Evolutionary conservation across 306 rosid genomes (phyloP).

Genomic region (Arachis hypogaea): DNA sequence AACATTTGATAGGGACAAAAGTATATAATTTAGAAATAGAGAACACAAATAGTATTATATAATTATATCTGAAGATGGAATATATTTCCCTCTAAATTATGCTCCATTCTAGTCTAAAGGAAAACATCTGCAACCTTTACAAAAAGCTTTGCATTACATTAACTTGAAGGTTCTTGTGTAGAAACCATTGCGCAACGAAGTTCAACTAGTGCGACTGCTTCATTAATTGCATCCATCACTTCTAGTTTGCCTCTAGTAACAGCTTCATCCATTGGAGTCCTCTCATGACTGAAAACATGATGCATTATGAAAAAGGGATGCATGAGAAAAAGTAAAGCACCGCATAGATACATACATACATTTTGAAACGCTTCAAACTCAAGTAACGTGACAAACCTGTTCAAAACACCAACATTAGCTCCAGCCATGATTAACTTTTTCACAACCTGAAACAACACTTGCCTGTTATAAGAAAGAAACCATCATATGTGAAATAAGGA

Average conservation of each 20-base stretch:
- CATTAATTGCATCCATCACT: slow-evolving; percentile 78
- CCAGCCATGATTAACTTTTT: slow-evolving; percentile 88
- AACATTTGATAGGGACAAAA: no score
- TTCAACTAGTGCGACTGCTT: slow-evolving; percentile 72
- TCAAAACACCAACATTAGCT: slow-evolving; percentile 64
- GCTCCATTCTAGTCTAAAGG: not conserved
- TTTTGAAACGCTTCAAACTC: slow-evolving; percentile 18
- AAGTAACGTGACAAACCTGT: slow-evolving; percentile 53
- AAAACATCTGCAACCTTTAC: not conserved
- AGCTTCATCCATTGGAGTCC: slow-evolving; percentile 93
- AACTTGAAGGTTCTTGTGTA: slow-evolving; percentile 18
- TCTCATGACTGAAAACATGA: slow-evolving; percentile 64
- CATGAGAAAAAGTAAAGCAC: not conserved
- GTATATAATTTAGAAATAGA: no score
- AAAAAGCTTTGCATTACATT: slow-evolving; percentile 7
- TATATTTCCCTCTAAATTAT: no score
- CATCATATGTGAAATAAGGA: slow-evolving; percentile 7
- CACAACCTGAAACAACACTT: slow-evolving; percentile 61
- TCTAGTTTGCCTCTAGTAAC: slow-evolving; percentile 64
- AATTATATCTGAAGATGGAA: no score
- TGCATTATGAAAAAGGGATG: slow-evolving; percentile 3
- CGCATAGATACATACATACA: not conserved
- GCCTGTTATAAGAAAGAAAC: slow-evolving; percentile 13
- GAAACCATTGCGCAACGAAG: slow-evolving; percentile 59
- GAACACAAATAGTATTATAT: no score